Percentiles rank a stretch among this genome's conserved stretches.
These are phyloP conservation scores for Gyrodon lividus DNA, from an alignment of 768 basidiomycete genomes.

Conservation along the genomic window DNA sequence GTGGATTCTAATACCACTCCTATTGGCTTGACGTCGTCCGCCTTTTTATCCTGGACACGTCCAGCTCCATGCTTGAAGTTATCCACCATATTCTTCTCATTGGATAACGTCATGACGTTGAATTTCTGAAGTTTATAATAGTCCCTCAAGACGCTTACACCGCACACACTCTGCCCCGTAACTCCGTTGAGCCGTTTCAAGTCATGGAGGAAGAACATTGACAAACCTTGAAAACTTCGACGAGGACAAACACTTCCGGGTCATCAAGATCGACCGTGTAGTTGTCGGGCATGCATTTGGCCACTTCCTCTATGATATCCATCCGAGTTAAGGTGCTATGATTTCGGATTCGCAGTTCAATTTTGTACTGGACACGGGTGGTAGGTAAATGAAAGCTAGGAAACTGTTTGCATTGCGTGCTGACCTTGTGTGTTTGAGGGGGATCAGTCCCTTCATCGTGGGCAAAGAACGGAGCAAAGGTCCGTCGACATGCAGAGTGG, in stretches of 20 bases:
- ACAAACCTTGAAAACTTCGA: conserved; percentile 81
- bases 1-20: neutral
- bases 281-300: conserved; percentile 63
- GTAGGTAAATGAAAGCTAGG: neutral
- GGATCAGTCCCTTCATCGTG: conserved; percentile 34
- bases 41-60: conserved; percentile 29
- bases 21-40: neutral
- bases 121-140: conserved; percentile 74
- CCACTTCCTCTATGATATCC: conserved; percentile 63
- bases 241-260: conserved; percentile 71
- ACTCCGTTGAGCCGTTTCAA: neutral
- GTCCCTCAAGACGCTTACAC: conserved; percentile 69
- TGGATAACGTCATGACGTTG: conserved; percentile 75
- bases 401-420: neutral
- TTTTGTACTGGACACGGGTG: conserved; percentile 62
- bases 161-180: conserved; percentile 63
- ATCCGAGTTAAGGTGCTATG: conserved; percentile 67
- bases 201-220: neutral
- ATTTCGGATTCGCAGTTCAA: conserved; percentile 73
- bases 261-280: conserved; percentile 67
- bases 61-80: conserved; percentile 33
- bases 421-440: conserved; percentile 45
- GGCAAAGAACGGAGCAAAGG: conserved; percentile 54
- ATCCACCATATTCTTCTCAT: conserved; percentile 40
- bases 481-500: conserved; percentile 52